phyloP scores from a whole-genome alignment of 768 basidiomycete genomes.

The Boletus subparvulus region DNA sequence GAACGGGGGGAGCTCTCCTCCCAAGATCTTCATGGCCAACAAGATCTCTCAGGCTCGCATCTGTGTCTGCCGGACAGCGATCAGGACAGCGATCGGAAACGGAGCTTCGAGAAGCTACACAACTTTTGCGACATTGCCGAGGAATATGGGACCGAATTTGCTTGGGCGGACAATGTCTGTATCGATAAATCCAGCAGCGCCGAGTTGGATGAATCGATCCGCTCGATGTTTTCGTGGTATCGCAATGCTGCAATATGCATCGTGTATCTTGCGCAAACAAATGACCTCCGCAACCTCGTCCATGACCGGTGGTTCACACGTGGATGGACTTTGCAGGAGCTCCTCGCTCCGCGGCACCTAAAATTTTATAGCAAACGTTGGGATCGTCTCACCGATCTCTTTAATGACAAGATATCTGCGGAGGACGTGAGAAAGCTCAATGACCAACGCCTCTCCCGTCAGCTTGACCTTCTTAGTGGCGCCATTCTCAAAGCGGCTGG shows the following conservation, averaged over 20 bases:
- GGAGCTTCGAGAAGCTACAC: too few relatives aligned
- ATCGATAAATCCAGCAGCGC: slow-evolving; percentile 19
- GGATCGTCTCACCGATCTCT: slow-evolving; percentile 2
- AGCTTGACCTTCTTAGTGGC: not conserved
- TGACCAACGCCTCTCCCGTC: not conserved
- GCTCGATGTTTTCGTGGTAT: slow-evolving; percentile 25
- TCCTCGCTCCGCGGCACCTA: slow-evolving; percentile 11
- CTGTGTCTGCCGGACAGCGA: not conserved
- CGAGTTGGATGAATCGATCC: slow-evolving; percentile 21
- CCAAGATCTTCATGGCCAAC: not conserved
- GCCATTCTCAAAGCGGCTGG: not conserved
- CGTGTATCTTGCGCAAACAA: slow-evolving; percentile 8
- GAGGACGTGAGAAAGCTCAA: not conserved
- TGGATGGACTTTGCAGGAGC: slow-evolving; percentile 7
- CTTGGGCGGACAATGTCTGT: slow-evolving; percentile 18
- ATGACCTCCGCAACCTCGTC: not conserved
- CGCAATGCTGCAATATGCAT: slow-evolving; percentile 13
- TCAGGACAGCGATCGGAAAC: not conserved
- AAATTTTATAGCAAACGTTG: slow-evolving; percentile 16
- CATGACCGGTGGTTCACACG: slow-evolving; percentile 18
- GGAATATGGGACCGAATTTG: slow-evolving; percentile 1
- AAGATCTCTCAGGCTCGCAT: not conserved
- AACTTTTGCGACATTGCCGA: not conserved
- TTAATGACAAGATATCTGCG: slow-evolving; percentile 1
- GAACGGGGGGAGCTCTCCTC: not conserved